These are phyloP conservation scores for Collybiopsis confluens DNA, from an alignment of 768 basidiomycete genomes.

Conservation along the genomic window DNA sequence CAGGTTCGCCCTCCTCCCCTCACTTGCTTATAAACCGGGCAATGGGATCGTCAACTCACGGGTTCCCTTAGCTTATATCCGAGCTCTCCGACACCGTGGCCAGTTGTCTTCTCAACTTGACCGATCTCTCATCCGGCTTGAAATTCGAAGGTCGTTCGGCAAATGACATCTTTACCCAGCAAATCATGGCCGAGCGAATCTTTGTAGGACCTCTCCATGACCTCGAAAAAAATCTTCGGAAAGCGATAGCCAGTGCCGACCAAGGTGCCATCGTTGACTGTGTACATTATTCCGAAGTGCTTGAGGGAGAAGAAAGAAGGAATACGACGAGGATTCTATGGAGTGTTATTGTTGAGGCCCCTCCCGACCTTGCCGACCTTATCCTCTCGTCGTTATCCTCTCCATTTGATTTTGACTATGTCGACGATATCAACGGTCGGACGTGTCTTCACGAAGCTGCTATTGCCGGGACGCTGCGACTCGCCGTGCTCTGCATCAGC, in stretches of 20 bases:
- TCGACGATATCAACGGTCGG: slow-evolving; percentile 96
- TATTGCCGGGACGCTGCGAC: slow-evolving; percentile 71
- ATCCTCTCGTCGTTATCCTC: slow-evolving; percentile 62
- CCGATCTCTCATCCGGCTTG: slow-evolving; percentile 68
- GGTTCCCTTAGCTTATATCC: slow-evolving; percentile 72
- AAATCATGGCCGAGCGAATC: slow-evolving; percentile 60
- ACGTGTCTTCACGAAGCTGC: slow-evolving; percentile 93
- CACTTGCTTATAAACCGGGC: no score
- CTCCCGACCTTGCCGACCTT: slow-evolving; percentile 64
- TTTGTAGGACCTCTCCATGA: slow-evolving; percentile 78
- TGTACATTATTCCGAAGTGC: slow-evolving; percentile 63
- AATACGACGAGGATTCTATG: slow-evolving; percentile 91
- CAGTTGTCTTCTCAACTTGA: slow-evolving; percentile 73
- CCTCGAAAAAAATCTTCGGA: slow-evolving; percentile 82
- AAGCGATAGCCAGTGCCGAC: slow-evolving; percentile 66
- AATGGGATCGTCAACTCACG: no score
- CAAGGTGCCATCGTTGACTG: slow-evolving; percentile 61
- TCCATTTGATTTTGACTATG: slow-evolving; percentile 84
- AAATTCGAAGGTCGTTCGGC: slow-evolving; percentile 78
- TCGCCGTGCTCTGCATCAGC: slow-evolving; percentile 78
- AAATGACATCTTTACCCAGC: slow-evolving; percentile 70
- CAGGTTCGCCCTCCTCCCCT: slow-evolving; percentile 50
- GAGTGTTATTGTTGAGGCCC: slow-evolving; percentile 85
- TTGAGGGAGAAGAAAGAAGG: slow-evolving; percentile 54
- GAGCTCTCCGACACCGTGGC: slow-evolving; percentile 92